These are phyloP conservation scores for Quercus tomentella DNA, from an alignment of 331 rosid species.

Conservation along the genomic window DNA sequence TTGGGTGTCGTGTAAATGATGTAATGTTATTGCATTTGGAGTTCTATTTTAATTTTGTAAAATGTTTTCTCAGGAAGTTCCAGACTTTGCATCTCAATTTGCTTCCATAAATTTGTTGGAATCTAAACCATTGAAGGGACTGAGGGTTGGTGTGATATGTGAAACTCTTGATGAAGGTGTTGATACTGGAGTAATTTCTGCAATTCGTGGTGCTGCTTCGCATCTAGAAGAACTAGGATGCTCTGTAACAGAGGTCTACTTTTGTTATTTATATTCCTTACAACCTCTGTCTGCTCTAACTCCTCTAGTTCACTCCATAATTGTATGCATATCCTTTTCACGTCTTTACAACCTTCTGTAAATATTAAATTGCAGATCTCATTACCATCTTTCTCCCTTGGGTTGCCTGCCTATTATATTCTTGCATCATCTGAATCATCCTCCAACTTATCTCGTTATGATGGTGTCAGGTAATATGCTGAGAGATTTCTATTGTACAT, in stretches of 20 bases:
- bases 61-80: slow-evolving; percentile 63
- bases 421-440: slow-evolving; percentile 95
- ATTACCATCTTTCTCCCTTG: slow-evolving; percentile 93
- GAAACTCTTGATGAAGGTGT: slow-evolving; percentile 89
- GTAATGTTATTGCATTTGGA: not conserved
- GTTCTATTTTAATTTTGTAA: slow-evolving; percentile 15
- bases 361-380: slow-evolving; percentile 60
- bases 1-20: not conserved
- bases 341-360: slow-evolving; percentile 1
- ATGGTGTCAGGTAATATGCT: slow-evolving; percentile 69
- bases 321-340: not conserved
- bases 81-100: slow-evolving; percentile 53
- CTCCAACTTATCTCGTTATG: slow-evolving; percentile 96
- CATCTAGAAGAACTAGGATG: slow-evolving; percentile 96
- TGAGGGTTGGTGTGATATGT: slow-evolving; percentile 77
- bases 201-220: slow-evolving; percentile 73
- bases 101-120: slow-evolving; percentile 39
- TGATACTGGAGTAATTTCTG: slow-evolving; percentile 63
- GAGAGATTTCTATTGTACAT: not conserved
- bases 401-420: slow-evolving; percentile 92
- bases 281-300: slow-evolving; percentile 6
- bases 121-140: slow-evolving; percentile 87
- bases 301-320: not conserved
- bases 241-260: slow-evolving; percentile 63
- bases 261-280: slow-evolving; percentile 9